Evolutionary conservation across 768 basidiomycete species (phyloP).

Genomic region (Flagelloscypha sp.): DNA sequence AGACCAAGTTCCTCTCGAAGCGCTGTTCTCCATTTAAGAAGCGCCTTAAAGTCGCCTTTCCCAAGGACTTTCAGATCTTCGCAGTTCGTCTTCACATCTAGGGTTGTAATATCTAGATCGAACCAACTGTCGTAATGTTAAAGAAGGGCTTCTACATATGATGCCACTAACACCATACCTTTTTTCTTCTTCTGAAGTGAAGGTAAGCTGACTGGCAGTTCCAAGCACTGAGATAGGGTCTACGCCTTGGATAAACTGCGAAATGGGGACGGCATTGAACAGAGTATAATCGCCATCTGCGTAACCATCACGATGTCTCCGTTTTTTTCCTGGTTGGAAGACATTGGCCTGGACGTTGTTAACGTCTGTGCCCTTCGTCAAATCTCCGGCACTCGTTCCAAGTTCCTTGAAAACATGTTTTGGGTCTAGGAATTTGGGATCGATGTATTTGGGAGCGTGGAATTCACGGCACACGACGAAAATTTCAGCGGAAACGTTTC

Average conservation of each 20-base stretch:
- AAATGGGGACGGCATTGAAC: conserved; percentile 63
- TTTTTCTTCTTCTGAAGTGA: conserved; percentile 79
- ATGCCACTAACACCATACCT: conserved; percentile 34
- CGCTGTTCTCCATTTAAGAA: conserved; percentile 85
- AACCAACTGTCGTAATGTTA: conserved; percentile 51
- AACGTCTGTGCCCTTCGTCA: conserved; percentile 46
- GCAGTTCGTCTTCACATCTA: conserved; percentile 75
- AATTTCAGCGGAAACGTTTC: conserved; percentile 99
- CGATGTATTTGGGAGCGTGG: conserved; percentile 89
- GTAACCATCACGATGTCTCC: conserved; percentile 89
- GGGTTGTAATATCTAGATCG: conserved; percentile 58
- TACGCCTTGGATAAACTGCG: conserved; percentile 56
- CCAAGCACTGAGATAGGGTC: conserved; percentile 82
- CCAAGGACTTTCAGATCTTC: conserved; percentile 94
- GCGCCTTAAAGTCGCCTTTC: conserved; percentile 91
- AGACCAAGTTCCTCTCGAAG: conserved; percentile 90
- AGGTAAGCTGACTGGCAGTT: conserved; percentile 66
- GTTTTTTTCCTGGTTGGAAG: conserved; percentile 96
- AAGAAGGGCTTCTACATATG: conserved; percentile 3
- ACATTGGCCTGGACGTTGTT: conserved; percentile 81
- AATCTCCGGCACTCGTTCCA: conserved; percentile 39
- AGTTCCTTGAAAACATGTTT: conserved; percentile 97
- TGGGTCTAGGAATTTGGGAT: conserved; percentile 96
- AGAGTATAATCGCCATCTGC: conserved; percentile 90
- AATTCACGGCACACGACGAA: conserved; percentile 98